A percentile compares a stretch with the other conserved stretches of the same genome.
phyloP scores from a whole-genome alignment of 1,284 basidiomycete genomes.

The Cutaneotrichosporon cyanovorans region DNA sequence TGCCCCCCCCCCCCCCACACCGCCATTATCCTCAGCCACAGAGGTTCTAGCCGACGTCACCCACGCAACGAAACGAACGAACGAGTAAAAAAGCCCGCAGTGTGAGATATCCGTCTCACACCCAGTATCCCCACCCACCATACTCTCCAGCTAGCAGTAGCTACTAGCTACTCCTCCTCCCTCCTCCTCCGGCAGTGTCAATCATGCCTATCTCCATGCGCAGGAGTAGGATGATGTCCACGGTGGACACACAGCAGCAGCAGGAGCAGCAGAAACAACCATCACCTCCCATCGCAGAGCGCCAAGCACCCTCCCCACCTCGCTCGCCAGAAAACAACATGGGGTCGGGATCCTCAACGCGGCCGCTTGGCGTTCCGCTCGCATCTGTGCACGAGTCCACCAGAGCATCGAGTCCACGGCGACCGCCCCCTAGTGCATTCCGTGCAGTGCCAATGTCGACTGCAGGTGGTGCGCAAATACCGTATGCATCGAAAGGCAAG shows the following conservation, averaged over 20 bases:
- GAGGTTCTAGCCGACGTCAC: no score
- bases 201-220: conserved; percentile 1
- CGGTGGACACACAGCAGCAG: background rate
- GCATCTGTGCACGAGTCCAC: background rate
- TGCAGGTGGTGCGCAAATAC: background rate
- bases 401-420: background rate
- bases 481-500: conserved; percentile 17
- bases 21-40: no score
- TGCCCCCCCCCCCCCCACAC: no score
- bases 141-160: no score
- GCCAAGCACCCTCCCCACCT: background rate
- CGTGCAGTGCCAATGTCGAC: background rate
- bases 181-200: background rate
- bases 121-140: no score
- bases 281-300: background rate
- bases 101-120: no score
- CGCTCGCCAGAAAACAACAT: no score
- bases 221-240: no score
- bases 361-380: background rate
- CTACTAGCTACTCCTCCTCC: no score
- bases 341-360: background rate
- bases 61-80: no score
- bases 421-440: conserved; percentile 11
- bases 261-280: background rate
- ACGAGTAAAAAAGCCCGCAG: no score